Evolutionary conservation across 257 asterid species (phyloP).

Genomic region (Jacaranda mimosifolia): DNA sequence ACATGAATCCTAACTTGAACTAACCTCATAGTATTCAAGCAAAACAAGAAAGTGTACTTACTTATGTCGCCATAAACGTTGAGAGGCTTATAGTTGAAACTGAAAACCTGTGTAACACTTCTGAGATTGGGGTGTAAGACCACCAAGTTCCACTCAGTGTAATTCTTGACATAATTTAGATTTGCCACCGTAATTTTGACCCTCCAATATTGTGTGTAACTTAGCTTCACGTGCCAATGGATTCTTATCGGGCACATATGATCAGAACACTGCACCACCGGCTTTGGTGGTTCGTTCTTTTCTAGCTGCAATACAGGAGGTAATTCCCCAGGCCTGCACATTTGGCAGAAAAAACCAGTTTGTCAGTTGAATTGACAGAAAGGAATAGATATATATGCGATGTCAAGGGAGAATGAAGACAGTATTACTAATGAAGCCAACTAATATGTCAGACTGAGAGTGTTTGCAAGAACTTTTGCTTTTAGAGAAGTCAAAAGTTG

Average conservation of each 20-base stretch:
- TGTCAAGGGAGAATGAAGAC: too few relatives aligned
- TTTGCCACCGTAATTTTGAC: conserved; percentile 75
- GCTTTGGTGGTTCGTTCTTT: conserved; percentile 48
- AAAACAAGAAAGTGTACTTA: conserved; percentile 37
- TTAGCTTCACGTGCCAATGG: conserved; percentile 82
- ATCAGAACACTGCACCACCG: conserved; percentile 58
- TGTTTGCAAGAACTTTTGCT: too few relatives aligned
- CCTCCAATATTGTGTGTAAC: conserved; percentile 80
- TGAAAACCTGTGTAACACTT: conserved; percentile 68
- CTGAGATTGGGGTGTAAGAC: conserved; percentile 76
- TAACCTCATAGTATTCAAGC: too few relatives aligned
- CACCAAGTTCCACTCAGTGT: conserved; percentile 78
- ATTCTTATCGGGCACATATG: conserved; percentile 86
- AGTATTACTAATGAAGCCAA: too few relatives aligned
- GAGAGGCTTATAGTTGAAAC: conserved; percentile 84
- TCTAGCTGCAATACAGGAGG: conserved; percentile 56
- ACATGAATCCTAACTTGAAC: too few relatives aligned
- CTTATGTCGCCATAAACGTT: conserved; percentile 64
- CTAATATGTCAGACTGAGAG: too few relatives aligned
- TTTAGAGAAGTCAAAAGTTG: too few relatives aligned
- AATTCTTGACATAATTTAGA: conserved; percentile 61
- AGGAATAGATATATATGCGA: background rate
- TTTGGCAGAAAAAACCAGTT: background rate
- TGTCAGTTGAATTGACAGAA: background rate
- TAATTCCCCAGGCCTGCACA: conserved; percentile 50